Evolutionary conservation across 2,329 filamentous ascomycete species (phyloP), one percentile per base, ranked within the genome.

Genomic region (Aspergillus floridensis): DNA sequence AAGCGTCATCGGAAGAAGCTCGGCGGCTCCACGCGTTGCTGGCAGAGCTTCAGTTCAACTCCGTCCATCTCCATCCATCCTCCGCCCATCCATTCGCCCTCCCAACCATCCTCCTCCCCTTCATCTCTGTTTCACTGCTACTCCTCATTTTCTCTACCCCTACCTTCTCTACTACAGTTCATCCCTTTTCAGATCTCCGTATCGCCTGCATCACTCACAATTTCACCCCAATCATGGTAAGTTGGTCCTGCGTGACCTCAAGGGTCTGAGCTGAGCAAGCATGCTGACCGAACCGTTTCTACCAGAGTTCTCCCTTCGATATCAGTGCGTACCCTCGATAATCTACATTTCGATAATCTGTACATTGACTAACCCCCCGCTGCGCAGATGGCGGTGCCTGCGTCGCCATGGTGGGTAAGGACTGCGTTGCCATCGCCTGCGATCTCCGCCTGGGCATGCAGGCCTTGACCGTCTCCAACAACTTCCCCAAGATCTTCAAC

Each of bases 401-500:
- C 80, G 92, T 98, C 68, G 93, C 93, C 79, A 98, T 98, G 95
- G 93, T 96, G 66, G 95, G 95, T 83, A 98, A 99, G 82, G 93
- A 98, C 87, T 99, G 95, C 80, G 95, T 99, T 63, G 95, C 95
- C 80, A 98, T 99, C 76, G 95, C 95, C 77, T 99, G 95, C 84
- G 95, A 99, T 80, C 91, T 99, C 67, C 93, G 95, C 65, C 91
- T 99, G 68, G 95, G 95, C 72, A 88, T 98, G 75, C 95, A 99
- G 82, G 86, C 95, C 74, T 85, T 99, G 74, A 99, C 95, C 64
- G 91, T 99, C 61, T 97, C 92, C 77, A 99, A 99, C 88, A 77
- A 98, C 88, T 98, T 98, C 84, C 95, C 95, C 82, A 99, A 99
- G 84, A 91, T 99, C 84, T 98, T 98, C 87, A 88, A 89, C 79